Conservation (phyloP, 306 rosid genomes). For the Quercus aquifolioides region DNA sequence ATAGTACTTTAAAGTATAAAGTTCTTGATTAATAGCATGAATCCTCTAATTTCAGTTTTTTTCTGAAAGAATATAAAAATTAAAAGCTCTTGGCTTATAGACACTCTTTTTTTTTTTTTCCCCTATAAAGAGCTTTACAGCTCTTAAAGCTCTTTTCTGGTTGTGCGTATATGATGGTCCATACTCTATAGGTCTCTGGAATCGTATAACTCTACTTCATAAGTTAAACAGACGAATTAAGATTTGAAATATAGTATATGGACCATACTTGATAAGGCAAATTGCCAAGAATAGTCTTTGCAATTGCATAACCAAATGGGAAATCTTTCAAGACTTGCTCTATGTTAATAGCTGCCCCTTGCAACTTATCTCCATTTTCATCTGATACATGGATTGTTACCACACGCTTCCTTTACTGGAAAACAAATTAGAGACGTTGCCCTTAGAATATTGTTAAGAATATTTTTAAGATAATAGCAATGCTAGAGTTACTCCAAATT, state of each 20-base stretch:
- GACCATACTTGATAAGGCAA: conserved; percentile 56
- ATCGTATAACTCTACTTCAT: no score
- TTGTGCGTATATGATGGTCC: no score
- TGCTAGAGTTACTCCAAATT: background rate
- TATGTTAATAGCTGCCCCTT: conserved; percentile 47
- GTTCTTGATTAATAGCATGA: no score
- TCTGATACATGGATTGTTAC: conserved; percentile 71
- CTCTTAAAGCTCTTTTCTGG: no score
- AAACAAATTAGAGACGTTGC: background rate
- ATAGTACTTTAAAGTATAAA: no score
- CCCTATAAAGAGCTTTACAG: no score
- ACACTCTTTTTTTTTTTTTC: no score
- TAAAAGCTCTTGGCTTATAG: no score
- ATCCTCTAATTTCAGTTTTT: no score
- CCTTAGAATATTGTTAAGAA: background rate
- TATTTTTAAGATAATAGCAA: background rate
- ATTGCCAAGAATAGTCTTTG: conserved; percentile 73
- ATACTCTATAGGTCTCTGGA: no score
- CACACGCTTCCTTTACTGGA: conserved; percentile 68
- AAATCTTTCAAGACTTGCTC: conserved; percentile 72
- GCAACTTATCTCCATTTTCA: conserved; percentile 47
- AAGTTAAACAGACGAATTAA: no score
- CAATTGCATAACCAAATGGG: conserved; percentile 85
- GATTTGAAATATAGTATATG: background rate
- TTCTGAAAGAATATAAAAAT: no score